These are phyloP conservation scores for Oryza longistaminata DNA, from an alignment of 176 grass and related monocot species.

Conservation along the genomic window DNA sequence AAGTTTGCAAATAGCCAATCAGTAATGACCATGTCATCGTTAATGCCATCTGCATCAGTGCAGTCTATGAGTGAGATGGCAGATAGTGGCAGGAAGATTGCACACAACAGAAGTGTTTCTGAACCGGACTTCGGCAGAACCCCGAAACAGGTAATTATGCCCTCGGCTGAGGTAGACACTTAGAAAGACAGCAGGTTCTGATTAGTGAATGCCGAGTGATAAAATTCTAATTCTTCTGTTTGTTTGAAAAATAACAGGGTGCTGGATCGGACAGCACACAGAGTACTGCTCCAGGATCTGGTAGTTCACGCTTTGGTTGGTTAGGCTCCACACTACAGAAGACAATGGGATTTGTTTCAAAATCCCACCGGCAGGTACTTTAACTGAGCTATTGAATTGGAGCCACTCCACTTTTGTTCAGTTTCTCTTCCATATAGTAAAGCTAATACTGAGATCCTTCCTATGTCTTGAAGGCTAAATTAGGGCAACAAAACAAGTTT, in stretches of 20 bases:
- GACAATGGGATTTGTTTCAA: constrained; percentile 79
- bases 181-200: constrained; percentile 12
- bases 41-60: constrained; percentile 67
- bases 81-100: constrained; percentile 61
- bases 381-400: constrained; percentile 12
- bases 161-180: constrained; percentile 1
- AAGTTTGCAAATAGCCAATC: constrained; percentile 90
- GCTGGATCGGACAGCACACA: constrained; percentile 48
- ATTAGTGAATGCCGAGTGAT: neutral
- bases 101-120: constrained; percentile 90
- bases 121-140: constrained; percentile 92
- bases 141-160: constrained; percentile 66
- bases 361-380: constrained; percentile 78
- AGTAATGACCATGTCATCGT: constrained; percentile 73
- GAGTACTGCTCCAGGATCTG: constrained; percentile 44
- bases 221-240: constrained; percentile 28
- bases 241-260: constrained; percentile 49
- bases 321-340: constrained; percentile 78
- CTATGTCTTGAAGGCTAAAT: constrained; percentile 67
- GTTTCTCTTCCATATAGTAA: neutral
- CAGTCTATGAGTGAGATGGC: constrained; percentile 71
- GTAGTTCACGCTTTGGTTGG: constrained; percentile 83
- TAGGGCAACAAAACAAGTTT: constrained; percentile 92
- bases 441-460: constrained; percentile 13
- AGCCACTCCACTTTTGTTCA: neutral